Evolutionary conservation across 2,329 filamentous ascomycete genomes (phyloP), one percentile per base, ranked within the genome.

Genomic region (Hypoxylon sp.): DNA sequence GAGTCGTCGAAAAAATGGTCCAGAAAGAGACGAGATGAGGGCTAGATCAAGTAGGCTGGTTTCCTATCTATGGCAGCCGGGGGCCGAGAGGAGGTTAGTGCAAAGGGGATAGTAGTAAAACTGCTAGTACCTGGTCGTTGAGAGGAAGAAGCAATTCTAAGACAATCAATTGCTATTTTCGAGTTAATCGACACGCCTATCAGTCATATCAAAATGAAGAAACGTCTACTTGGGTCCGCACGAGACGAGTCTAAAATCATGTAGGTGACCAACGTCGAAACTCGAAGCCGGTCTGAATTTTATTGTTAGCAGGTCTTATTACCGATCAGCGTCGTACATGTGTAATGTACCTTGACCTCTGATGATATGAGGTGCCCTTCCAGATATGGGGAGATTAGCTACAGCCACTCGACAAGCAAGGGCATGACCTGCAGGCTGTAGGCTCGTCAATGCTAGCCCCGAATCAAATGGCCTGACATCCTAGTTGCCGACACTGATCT

Each of bases 61-160:
- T 48, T 62, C 37, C 47, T 47, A 39, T 30, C 30, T 37, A 29
- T 34, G 30, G 46, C 43, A 59, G 46, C 46, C 19, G 54, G 30
- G 45, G 30, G 55, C 51, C 52, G 52, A 63, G 57, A 29, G 21
- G 39, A 63, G 45, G 62, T 66, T 57, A 62, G 65, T 69, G 57
- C 62, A 60, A 54, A 64, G 45, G 19, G 37, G 32, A 19, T 11
- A 39, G 29, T 51, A 62, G 45, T 41, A 5, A 37, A 61, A 58
- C 37, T 51, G 30, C 54, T 58, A 63, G 56, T 57, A 43, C 12
- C 50, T 52, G 39, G 54, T 63, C 34, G 56, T 57, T 60, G n/a
- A 50, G 37, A 23, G 16, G 39, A 70, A 70, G 61, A 69, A 70
- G 68, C 63, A 70, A 63, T 57, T 65, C 51, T 57, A 59, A 70